A percentile compares a stretch with the other conserved stretches of the same genome.
These are phyloP conservation scores for Atractiella rhizophila DNA, from an alignment of 768 basidiomycete species.

Conservation along the genomic window DNA sequence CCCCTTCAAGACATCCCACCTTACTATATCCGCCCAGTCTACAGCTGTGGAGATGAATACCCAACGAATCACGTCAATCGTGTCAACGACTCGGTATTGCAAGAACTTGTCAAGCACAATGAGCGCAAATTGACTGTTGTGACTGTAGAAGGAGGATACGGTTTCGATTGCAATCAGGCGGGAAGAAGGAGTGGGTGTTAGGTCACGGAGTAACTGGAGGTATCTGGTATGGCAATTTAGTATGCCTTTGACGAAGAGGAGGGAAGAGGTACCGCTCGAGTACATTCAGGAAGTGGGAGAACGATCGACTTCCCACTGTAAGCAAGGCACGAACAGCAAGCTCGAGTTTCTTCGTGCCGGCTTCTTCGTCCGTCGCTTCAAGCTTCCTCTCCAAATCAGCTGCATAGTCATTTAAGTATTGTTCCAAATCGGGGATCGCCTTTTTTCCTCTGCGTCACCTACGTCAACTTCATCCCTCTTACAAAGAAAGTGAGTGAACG, in stretches of 20 bases:
- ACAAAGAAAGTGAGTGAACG: background rate
- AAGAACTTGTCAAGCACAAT: constrained; percentile 94
- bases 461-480: background rate
- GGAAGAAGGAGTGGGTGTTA: constrained; percentile 32
- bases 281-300: constrained; percentile 91
- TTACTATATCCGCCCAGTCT: background rate
- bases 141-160: constrained; percentile 53
- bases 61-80: constrained; percentile 68
- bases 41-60: constrained; percentile 30
- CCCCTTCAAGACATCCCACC: background rate
- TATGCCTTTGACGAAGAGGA: constrained; percentile 28
- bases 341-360: constrained; percentile 42
- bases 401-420: constrained; percentile 50
- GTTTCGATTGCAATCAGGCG: constrained; percentile 37
- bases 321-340: constrained; percentile 70
- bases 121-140: constrained; percentile 58
- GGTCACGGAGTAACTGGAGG: constrained; percentile 22
- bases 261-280: constrained; percentile 74
- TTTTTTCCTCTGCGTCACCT: constrained; percentile 27
- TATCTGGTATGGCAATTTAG: constrained; percentile 16
- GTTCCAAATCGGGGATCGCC: constrained; percentile 45
- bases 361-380: constrained; percentile 35
- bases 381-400: constrained; percentile 39
- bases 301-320: constrained; percentile 75
- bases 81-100: constrained; percentile 94